Evolutionary conservation across 768 basidiomycete genomes (phyloP).

Genomic region (Royoungia palumana): DNA sequence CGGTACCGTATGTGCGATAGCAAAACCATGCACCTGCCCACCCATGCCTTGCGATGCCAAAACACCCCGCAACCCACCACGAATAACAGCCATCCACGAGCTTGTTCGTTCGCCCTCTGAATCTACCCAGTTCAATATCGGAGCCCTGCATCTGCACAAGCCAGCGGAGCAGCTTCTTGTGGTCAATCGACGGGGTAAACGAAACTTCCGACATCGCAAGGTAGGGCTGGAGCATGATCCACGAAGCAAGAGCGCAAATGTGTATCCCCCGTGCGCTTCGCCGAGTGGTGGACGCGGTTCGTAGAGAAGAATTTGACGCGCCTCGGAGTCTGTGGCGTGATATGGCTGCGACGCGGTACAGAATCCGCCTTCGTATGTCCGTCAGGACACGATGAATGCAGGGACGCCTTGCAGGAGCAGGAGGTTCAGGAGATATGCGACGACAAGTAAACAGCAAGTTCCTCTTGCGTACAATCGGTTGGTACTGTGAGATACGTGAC

Average conservation of each 20-base stretch:
- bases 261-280: constrained; percentile 97
- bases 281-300: constrained; percentile 74
- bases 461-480: constrained; percentile 51
- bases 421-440: constrained; percentile 79
- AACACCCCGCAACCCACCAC: constrained; percentile 98
- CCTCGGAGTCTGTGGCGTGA: constrained; percentile 33
- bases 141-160: constrained; percentile 80
- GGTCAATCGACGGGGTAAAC: constrained; percentile 47
- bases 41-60: constrained; percentile 57
- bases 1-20: constrained; percentile 9
- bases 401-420: constrained; percentile 74
- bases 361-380: constrained; percentile 98
- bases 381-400: constrained; percentile 82
- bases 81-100: constrained; percentile 99
- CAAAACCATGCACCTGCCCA: constrained; percentile 9
- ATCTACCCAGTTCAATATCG: constrained; percentile 85
- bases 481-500: not conserved
- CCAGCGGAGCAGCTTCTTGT: constrained; percentile 69
- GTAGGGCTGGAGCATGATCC: constrained; percentile 71
- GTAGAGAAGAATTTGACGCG: constrained; percentile 30
- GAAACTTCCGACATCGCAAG: constrained; percentile 17
- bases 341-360: constrained; percentile 75
- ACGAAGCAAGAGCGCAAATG: constrained; percentile 89
- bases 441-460: constrained; percentile 86
- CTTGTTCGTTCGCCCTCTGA: constrained; percentile 92